Percentiles rank a stretch among this genome's conserved stretches.
Conservation (phyloP, 2,329 filamentous ascomycete species). For the Penicillium occitanis region DNA sequence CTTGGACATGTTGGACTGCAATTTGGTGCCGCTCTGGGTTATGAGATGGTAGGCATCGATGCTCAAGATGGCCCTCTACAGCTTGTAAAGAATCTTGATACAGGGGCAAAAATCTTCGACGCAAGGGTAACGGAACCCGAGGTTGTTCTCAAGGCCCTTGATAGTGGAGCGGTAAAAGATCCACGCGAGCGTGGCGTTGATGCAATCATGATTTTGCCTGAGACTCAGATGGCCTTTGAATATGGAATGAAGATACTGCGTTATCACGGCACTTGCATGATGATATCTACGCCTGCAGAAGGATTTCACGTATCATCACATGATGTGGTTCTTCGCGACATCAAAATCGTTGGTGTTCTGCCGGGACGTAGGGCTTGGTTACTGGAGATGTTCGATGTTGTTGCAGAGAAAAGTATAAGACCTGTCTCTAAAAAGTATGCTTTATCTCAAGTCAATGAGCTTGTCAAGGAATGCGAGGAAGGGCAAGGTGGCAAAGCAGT, state of each 20-base stretch:
- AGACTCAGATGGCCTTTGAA: constrained; percentile 50
- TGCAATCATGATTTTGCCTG: constrained; percentile 49
- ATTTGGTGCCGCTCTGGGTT: constrained; percentile 66
- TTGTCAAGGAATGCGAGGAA: constrained; percentile 25
- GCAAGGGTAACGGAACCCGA: constrained; percentile 34
- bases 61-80: constrained; percentile 24
- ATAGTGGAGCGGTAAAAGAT: constrained; percentile 17
- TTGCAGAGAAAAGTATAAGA: constrained; percentile 23
- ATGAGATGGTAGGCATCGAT: constrained; percentile 50
- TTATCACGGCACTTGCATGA: constrained; percentile 48
- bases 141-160: constrained; percentile 30
- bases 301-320: constrained; percentile 26
- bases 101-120: constrained; percentile 41
- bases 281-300: constrained; percentile 49
- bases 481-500: constrained; percentile 24
- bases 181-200: constrained; percentile 46
- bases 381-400: constrained; percentile 27
- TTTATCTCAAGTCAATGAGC: constrained; percentile 25
- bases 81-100: constrained; percentile 32
- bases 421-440: constrained; percentile 23
- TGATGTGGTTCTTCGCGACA: constrained; percentile 28
- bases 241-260: constrained; percentile 47
- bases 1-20: constrained; percentile 68
- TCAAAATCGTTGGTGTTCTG: constrained; percentile 26
- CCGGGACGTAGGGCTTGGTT: constrained; percentile 24